Percentiles rank a stretch among this genome's conserved stretches.
Conservation (phyloP, 208 protist genomes). For the Acanthamoeba quina region DNA sequence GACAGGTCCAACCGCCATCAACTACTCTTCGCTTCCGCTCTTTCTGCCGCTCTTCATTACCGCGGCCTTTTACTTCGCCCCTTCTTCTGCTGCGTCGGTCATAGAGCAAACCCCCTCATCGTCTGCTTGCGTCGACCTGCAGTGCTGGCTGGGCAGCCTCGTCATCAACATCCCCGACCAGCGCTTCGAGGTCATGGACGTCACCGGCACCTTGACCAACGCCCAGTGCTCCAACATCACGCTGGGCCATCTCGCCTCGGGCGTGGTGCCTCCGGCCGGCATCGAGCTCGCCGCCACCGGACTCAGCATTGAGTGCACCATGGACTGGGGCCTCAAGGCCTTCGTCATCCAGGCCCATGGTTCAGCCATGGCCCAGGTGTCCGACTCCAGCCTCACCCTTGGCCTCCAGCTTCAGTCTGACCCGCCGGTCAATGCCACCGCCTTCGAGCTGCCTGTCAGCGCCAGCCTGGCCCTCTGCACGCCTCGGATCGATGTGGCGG, state of each 20-base stretch:
- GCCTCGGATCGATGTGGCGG: background rate
- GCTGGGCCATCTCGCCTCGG: background rate
- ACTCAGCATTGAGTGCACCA: slow-evolving; percentile 11
- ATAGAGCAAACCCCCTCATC: too few species aligned
- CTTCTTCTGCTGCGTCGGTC: background rate
- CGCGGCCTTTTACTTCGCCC: too few species aligned
- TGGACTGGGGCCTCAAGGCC: background rate
- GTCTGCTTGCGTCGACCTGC: background rate
- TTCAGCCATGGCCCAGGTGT: background rate
- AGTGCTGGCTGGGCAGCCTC: slow-evolving; percentile 58
- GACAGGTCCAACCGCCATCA: too few species aligned
- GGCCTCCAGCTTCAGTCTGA: background rate
- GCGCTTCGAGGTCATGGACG: background rate
- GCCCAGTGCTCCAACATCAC: slow-evolving; percentile 25
- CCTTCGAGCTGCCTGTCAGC: background rate
- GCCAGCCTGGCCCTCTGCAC: background rate
- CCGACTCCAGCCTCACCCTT: background rate
- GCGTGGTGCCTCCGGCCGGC: background rate
- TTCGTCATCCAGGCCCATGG: background rate
- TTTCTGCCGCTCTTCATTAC: background rate
- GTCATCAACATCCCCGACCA: slow-evolving; percentile 60
- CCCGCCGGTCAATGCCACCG: background rate
- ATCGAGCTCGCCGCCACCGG: background rate
- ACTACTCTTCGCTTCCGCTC: too few species aligned
- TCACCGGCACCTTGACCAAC: slow-evolving; percentile 16